Percentiles rank a stretch among this genome's conserved stretches.
Evolutionary conservation across 2,329 filamentous ascomycete species (phyloP).

Genomic region (Aspergillus uvarum): DNA sequence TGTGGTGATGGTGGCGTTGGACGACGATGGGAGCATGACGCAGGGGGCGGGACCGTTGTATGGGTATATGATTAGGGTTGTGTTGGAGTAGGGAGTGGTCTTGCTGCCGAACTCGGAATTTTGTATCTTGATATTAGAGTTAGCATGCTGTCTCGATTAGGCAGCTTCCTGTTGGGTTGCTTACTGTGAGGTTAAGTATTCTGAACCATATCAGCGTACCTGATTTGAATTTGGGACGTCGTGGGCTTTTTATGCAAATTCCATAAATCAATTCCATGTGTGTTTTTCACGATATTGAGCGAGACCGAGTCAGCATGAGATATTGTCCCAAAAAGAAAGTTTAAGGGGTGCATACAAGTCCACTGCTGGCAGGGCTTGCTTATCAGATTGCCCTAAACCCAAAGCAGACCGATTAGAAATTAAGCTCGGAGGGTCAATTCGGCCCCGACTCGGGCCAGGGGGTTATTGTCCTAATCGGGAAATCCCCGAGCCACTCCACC

Average conservation of each 20-base stretch:
- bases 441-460: background rate
- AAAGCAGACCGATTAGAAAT: too few species aligned
- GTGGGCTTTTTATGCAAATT: too few species aligned
- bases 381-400: background rate
- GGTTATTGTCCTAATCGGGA: background rate
- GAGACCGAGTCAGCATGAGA: background rate
- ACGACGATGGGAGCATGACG: background rate
- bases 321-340: background rate
- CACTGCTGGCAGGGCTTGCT: background rate
- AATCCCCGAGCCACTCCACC: background rate
- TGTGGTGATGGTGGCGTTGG: background rate
- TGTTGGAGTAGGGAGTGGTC: background rate
- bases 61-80: background rate
- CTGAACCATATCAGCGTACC: too few species aligned
- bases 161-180: too few species aligned
- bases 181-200: too few species aligned
- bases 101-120: rapidly evolving
- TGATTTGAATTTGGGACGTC: too few species aligned
- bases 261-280: too few species aligned
- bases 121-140: too few species aligned
- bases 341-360: too few species aligned
- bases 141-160: too few species aligned
- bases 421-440: background rate
- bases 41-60: background rate
- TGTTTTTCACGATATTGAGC: too few species aligned